A percentile compares a stretch with the other conserved stretches of the same genome.
Conservation (phyloP, 176 grass and related monocot genomes). For the Stipa capillata region DNA sequence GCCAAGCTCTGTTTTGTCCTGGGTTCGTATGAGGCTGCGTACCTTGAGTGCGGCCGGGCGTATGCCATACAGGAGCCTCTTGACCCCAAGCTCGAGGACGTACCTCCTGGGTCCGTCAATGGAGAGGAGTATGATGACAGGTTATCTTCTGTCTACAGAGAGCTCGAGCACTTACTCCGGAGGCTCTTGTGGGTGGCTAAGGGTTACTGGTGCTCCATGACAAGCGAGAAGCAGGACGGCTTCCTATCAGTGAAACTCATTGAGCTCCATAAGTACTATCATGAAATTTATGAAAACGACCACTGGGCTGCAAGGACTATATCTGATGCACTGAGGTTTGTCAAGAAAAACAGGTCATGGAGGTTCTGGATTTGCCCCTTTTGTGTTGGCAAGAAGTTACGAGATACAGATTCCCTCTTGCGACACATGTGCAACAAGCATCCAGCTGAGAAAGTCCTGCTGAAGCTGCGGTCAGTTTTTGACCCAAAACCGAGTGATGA, state of each 20-base stretch:
- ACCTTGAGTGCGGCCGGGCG: not conserved
- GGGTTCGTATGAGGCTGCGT: not conserved
- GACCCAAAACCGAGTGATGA: not conserved
- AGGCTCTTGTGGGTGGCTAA: not conserved
- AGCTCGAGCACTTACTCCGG: not conserved
- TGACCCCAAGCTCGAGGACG: not conserved
- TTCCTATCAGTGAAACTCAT: not conserved
- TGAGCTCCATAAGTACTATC: not conserved
- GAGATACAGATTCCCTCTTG: not conserved
- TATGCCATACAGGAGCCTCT: not conserved
- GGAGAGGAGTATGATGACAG: not conserved
- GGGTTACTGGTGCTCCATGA: not conserved
- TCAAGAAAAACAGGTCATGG: not conserved
- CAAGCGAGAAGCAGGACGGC: not conserved
- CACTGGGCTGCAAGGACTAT: not conserved
- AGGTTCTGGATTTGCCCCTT: not conserved
- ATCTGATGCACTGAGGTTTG: not conserved
- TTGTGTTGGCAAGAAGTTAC: not conserved
- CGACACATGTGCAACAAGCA: not conserved
- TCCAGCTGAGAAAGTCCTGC: not conserved
- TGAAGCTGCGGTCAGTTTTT: not conserved
- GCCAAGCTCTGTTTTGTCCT: not conserved
- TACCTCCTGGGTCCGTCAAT: not conserved
- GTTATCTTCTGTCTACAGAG: not conserved
- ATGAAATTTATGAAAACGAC: not conserved